Percentiles rank a stretch among this genome's conserved stretches.
phyloP scores from a whole-genome alignment of 305 asterid species.

The Salvia sclarea region DNA sequence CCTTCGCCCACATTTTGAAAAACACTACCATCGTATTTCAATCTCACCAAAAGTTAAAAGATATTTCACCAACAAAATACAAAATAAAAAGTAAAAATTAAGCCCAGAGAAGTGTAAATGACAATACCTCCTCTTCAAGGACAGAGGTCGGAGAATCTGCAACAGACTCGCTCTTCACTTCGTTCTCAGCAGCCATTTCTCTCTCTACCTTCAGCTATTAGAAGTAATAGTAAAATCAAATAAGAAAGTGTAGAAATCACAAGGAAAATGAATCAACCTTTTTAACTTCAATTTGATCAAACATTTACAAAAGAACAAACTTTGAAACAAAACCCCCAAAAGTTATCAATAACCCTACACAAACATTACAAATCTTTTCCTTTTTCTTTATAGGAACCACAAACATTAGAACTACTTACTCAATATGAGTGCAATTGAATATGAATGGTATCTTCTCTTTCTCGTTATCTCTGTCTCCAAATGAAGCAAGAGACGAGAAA shows the following conservation, averaged over 20 bases:
- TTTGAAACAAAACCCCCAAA: not conserved
- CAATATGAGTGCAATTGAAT: not conserved
- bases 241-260: not conserved
- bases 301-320: not conserved
- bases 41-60: too few relatives aligned
- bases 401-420: constrained; percentile 1
- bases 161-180: constrained; percentile 51
- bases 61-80: too few relatives aligned
- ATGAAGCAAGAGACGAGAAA: constrained; percentile 21
- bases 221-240: not conserved
- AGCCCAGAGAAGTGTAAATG: too few relatives aligned
- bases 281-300: not conserved
- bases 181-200: constrained; percentile 54
- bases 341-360: constrained; percentile 21
- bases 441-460: not conserved
- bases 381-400: too few relatives aligned
- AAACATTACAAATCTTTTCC: too few relatives aligned
- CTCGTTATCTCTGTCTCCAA: not conserved
- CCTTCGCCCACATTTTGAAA: not conserved
- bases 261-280: constrained; percentile 1
- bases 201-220: constrained; percentile 34
- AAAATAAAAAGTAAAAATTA: too few relatives aligned
- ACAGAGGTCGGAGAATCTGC: constrained; percentile 96
- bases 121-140: constrained; percentile 78
- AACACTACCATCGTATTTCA: not conserved